These are phyloP conservation scores for Boletellus deceptivus DNA, from an alignment of 1,284 basidiomycete genomes.

Conservation along the genomic window DNA sequence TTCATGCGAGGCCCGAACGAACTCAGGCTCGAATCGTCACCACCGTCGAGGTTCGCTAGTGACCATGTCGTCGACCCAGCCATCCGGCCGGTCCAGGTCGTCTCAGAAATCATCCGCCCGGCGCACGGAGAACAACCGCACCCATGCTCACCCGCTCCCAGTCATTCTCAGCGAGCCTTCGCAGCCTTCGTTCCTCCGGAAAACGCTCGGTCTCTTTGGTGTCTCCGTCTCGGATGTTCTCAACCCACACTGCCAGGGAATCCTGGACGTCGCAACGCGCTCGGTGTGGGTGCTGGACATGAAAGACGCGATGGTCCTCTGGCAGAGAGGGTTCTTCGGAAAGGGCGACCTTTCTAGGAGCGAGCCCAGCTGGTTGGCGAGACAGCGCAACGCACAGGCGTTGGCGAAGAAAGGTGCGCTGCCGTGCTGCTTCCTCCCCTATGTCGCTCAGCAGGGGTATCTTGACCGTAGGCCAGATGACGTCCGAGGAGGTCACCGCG, in stretches of 20 bases:
- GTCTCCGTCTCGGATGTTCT: constrained; percentile 46
- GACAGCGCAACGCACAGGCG: constrained; percentile 66
- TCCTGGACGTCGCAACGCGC: constrained; percentile 70
- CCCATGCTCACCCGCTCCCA: constrained; percentile 66
- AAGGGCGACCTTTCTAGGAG: constrained; percentile 93
- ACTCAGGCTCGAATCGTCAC: background rate
- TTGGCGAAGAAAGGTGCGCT: constrained; percentile 54
- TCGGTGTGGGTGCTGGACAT: constrained; percentile 78
- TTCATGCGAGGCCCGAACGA: background rate
- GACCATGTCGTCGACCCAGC: constrained; percentile 48
- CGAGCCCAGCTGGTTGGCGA: constrained; percentile 89
- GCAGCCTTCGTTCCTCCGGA: constrained; percentile 38
- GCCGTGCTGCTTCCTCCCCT: background rate
- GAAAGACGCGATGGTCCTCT: constrained; percentile 68
- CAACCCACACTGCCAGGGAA: constrained; percentile 65
- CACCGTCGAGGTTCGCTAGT: background rate
- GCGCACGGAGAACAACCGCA: constrained; percentile 60
- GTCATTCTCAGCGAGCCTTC: constrained; percentile 48
- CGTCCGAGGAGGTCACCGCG: constrained; percentile 86
- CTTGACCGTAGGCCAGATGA: constrained; percentile 44
- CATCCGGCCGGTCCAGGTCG: constrained; percentile 31
- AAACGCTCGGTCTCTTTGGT: constrained; percentile 54
- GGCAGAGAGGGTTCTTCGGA: constrained; percentile 94
- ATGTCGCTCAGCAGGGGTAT: background rate
- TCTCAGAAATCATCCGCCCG: constrained; percentile 51